A percentile compares a stretch with the other conserved stretches of the same genome.
Conservation (phyloP, 2,329 filamentous ascomycete genomes). For the Ilyonectria destructans region DNA sequence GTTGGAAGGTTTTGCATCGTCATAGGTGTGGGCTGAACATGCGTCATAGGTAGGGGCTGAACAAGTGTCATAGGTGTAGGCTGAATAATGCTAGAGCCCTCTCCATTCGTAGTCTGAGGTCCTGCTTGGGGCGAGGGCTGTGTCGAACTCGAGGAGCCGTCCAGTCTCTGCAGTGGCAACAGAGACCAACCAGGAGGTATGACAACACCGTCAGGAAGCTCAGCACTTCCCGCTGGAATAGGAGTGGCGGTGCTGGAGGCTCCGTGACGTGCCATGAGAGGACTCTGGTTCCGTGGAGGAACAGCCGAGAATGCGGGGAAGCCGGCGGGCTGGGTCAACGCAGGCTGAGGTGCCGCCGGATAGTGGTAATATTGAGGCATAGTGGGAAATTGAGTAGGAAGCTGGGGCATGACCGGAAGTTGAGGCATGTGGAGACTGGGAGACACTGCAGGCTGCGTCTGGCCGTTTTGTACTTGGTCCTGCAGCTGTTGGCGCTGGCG, state of each 20-base stretch:
- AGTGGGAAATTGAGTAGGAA: constrained; percentile 3
- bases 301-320: constrained; percentile 45
- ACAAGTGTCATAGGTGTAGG: constrained; percentile 23
- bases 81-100: constrained; percentile 33
- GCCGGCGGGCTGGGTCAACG: constrained; percentile 36
- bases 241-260: constrained; percentile 62
- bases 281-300: constrained; percentile 58
- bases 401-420: constrained; percentile 32
- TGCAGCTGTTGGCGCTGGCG: constrained; percentile 65
- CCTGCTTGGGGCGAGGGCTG: constrained; percentile 46
- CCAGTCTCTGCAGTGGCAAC: constrained; percentile 72
- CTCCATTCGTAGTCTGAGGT: constrained; percentile 35
- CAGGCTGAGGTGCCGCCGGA: constrained; percentile 39
- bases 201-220: constrained; percentile 75
- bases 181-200: constrained; percentile 78
- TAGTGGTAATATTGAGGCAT: constrained; percentile 37
- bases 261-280: constrained; percentile 65
- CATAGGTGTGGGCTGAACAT: constrained; percentile 27
- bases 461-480: constrained; percentile 47
- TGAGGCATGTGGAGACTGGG: constrained; percentile 31
- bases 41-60: too few relatives aligned
- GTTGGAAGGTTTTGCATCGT: constrained; percentile 37
- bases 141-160: constrained; percentile 51
- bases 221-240: constrained; percentile 73
- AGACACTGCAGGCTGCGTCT: constrained; percentile 31